Percentiles rank a stretch among this genome's conserved stretches.
Conservation (phyloP, 1,139 yeast species). For the Yarrowia galli region DNA sequence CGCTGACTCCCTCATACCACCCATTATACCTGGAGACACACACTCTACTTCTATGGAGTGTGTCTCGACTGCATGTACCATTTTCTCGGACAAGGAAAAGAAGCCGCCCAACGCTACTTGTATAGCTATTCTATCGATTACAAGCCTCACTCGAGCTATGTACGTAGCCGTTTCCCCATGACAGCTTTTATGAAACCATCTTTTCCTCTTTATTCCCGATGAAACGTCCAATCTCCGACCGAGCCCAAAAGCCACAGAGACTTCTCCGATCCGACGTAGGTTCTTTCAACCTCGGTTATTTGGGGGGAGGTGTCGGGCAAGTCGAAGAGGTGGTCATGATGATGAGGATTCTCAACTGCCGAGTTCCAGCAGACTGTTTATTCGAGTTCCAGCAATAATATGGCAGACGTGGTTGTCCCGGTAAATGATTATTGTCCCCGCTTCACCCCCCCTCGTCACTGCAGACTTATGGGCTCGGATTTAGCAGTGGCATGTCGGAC, state of each 20-base stretch:
- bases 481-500: not conserved
- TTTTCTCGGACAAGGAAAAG: conserved; percentile 24
- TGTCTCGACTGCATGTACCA: conserved; percentile 11
- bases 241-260: not conserved
- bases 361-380: no score
- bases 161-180: conserved; percentile 7
- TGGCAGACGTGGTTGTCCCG: no score
- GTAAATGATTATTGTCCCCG: no score
- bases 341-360: not conserved
- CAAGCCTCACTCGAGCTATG: conserved; percentile 6
- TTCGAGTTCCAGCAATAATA: no score
- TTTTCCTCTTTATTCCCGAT: not conserved
- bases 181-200: not conserved
- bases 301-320: not conserved
- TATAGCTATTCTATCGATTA: not conserved
- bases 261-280: conserved; percentile 11
- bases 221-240: conserved; percentile 10
- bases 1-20: not conserved
- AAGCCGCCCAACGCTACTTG: not conserved
- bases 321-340: not conserved
- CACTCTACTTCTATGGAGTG: no score
- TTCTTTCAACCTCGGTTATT: conserved; percentile 16
- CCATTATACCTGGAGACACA: no score
- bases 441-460: no score
- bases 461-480: not conserved